Percentiles rank a stretch among this genome's conserved stretches.
phyloP scores from a whole-genome alignment of 208 protist genomes.

The Spongospora subterranea region DNA sequence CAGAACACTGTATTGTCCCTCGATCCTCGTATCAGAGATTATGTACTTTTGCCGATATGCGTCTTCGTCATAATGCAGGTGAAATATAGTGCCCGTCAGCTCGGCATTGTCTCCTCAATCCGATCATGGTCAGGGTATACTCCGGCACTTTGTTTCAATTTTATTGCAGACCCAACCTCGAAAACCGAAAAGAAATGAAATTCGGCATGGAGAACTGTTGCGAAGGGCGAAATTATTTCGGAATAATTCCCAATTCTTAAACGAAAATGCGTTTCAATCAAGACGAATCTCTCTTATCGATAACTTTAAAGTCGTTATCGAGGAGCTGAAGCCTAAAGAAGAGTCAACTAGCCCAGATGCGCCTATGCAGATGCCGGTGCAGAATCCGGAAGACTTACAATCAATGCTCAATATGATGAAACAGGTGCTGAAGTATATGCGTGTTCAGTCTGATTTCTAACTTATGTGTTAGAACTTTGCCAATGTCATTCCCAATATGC shows the following conservation, averaged over 20 bases:
- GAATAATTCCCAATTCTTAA: background rate
- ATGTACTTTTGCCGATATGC: constrained; percentile 50
- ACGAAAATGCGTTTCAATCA: constrained; percentile 25
- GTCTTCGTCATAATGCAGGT: constrained; percentile 57
- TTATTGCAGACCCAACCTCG: constrained; percentile 8
- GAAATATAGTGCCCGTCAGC: background rate
- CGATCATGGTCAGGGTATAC: constrained; percentile 8
- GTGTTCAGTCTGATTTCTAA: background rate
- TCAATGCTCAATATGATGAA: constrained; percentile 35
- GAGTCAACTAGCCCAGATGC: background rate
- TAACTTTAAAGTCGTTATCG: background rate
- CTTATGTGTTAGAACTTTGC: background rate
- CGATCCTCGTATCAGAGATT: constrained; percentile 44
- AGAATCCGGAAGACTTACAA: constrained; percentile 34
- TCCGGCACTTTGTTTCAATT: background rate
- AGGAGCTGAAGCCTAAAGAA: background rate
- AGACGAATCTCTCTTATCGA: background rate
- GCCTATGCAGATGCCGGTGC: background rate
- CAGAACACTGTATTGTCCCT: no score
- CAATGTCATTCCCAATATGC: constrained; percentile 55
- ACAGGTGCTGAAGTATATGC: background rate
- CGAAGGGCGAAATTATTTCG: constrained; percentile 5
- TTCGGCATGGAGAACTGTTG: background rate
- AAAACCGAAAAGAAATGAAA: background rate
- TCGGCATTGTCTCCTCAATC: background rate